Conservation (phyloP, 2,329 filamentous ascomycete genomes). For the Xylaria sp. region DNA sequence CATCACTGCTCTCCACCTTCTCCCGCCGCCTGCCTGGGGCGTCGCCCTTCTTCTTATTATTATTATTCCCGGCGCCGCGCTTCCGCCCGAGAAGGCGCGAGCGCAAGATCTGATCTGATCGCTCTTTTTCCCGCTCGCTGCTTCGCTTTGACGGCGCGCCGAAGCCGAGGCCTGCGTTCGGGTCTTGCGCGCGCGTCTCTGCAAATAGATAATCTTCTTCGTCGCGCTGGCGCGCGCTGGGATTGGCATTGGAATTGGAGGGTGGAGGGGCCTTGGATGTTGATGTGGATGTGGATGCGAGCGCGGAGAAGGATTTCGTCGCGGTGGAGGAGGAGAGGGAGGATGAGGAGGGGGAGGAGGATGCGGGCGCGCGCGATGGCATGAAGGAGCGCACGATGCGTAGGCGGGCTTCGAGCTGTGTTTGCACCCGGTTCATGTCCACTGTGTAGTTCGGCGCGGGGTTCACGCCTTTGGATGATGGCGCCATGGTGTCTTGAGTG, state of each 20-base stretch:
- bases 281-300: conserved; percentile 29
- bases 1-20: conserved; percentile 45
- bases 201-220: conserved; percentile 38
- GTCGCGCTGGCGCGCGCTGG: conserved; percentile 7
- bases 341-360: not conserved
- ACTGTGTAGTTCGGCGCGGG: conserved; percentile 49
- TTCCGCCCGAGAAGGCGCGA: conserved; percentile 42
- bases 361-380: conserved; percentile 23
- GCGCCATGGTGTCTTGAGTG: conserved; percentile 41
- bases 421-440: conserved; percentile 49
- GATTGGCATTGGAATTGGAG: not conserved
- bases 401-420: conserved; percentile 42
- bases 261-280: not conserved
- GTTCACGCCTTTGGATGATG: conserved; percentile 44
- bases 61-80: conserved; percentile 31
- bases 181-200: conserved; percentile 42
- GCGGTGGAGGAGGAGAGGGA: conserved; percentile 13
- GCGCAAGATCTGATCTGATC: conserved; percentile 40
- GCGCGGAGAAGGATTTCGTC: conserved; percentile 36
- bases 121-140: conserved; percentile 24
- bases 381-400: conserved; percentile 37
- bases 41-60: not conserved
- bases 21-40: conserved; percentile 28
- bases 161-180: conserved; percentile 45
- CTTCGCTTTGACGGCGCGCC: conserved; percentile 12